Conservation (phyloP, 352 stramenopile genomes). For the Globisporangium cederbergense region DNA sequence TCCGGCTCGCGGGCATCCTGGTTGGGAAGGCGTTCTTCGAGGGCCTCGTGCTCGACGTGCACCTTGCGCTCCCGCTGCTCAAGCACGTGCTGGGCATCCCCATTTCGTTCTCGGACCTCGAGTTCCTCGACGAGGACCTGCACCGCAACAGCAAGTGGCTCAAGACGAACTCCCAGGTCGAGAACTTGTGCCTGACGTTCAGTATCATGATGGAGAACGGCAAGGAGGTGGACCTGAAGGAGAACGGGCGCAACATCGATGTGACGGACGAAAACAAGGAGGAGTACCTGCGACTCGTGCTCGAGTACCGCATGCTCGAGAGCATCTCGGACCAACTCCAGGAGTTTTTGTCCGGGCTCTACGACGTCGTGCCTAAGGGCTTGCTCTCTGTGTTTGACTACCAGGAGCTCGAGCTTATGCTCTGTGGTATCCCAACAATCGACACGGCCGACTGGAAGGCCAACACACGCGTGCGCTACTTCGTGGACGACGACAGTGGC, state of each 20-base stretch:
- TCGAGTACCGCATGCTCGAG: constrained; percentile 76
- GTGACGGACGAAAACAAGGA: constrained; percentile 96
- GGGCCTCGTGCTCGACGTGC: constrained; percentile 53
- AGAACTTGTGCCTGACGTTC: constrained; percentile 64
- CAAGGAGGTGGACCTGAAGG: constrained; percentile 88
- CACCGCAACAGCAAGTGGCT: constrained; percentile 69
- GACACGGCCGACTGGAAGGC: constrained; percentile 59
- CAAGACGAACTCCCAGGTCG: constrained; percentile 49
- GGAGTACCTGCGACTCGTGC: constrained; percentile 82
- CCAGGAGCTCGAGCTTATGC: constrained; percentile 75
- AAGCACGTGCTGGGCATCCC: constrained; percentile 71
- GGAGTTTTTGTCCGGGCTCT: constrained; percentile 64
- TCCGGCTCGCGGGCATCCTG: constrained; percentile 56
- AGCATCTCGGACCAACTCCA: constrained; percentile 62
- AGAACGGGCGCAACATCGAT: constrained; percentile 85
- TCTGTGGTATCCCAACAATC: constrained; percentile 72
- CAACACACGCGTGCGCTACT: constrained; percentile 62
- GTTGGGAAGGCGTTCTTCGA: constrained; percentile 67
- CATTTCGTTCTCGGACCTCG: constrained; percentile 75
- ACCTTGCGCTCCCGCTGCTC: constrained; percentile 62
- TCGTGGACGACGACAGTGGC: constrained; percentile 40
- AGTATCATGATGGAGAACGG: constrained; percentile 61
- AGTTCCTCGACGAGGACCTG: constrained; percentile 71
- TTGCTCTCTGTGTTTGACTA: constrained; percentile 75
- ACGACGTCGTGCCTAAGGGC: constrained; percentile 68